These are phyloP conservation scores for Periglandula ipomoeae DNA, from an alignment of 2,329 filamentous ascomycete genomes.

Conservation along the genomic window DNA sequence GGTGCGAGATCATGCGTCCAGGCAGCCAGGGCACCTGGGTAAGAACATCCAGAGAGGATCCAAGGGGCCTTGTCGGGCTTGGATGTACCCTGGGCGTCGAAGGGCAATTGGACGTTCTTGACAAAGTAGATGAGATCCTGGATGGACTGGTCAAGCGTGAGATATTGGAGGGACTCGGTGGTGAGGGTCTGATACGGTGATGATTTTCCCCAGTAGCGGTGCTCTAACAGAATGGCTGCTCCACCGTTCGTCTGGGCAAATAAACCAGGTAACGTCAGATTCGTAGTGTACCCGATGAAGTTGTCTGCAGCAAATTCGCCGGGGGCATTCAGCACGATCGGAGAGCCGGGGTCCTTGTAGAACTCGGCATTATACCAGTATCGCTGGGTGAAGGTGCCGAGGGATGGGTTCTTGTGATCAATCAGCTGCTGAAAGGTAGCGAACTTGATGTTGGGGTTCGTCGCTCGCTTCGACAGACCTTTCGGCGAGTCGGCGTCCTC, in stretches of 20 bases:
- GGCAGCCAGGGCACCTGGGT: constrained; percentile 66
- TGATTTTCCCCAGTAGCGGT: constrained; percentile 75
- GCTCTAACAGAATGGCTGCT: constrained; percentile 68
- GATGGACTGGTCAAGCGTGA: constrained; percentile 69
- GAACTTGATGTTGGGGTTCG: constrained; percentile 1
- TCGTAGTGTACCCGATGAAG: constrained; percentile 57
- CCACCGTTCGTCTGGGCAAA: constrained; percentile 60
- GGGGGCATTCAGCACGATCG: constrained; percentile 58
- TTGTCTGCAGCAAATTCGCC: constrained; percentile 55
- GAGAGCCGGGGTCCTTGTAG: constrained; percentile 66
- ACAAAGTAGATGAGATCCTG: constrained; percentile 73
- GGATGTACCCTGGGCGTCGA: constrained; percentile 53
- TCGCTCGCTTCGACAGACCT: neutral
- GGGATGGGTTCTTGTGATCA: constrained; percentile 46
- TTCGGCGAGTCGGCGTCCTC: neutral
- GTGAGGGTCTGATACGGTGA: constrained; percentile 55
- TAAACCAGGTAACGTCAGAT: constrained; percentile 58
- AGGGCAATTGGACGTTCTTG: constrained; percentile 56
- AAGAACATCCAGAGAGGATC: constrained; percentile 71
- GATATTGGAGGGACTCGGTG: constrained; percentile 61
- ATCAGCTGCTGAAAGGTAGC: constrained; percentile 43
- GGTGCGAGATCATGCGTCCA: constrained; percentile 66
- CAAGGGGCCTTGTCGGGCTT: constrained; percentile 58
- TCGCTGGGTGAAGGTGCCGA: constrained; percentile 56
- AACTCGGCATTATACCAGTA: constrained; percentile 73